phyloP scores from a whole-genome alignment of 495 filamentous ascomycete species.

The Podospora didyma region DNA sequence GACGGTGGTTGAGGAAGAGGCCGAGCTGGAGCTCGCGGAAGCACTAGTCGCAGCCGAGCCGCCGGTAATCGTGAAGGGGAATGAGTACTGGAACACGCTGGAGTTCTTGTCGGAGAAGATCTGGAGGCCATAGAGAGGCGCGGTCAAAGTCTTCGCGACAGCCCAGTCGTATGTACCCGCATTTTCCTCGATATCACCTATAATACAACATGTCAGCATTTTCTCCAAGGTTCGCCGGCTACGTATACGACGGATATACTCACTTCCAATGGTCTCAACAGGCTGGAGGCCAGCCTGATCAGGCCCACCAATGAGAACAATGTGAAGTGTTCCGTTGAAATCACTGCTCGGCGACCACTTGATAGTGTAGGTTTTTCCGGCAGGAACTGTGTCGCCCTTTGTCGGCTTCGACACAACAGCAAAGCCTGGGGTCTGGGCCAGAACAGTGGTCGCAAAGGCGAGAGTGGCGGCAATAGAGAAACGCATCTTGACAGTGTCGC shows the following conservation, averaged over 20 bases:
- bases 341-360: slow-evolving; percentile 24
- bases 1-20: slow-evolving; percentile 3
- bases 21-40: slow-evolving; percentile 4
- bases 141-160: slow-evolving; percentile 35
- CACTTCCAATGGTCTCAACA: slow-evolving; percentile 35
- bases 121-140: slow-evolving; percentile 41
- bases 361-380: slow-evolving; percentile 36
- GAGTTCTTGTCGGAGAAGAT: slow-evolving; percentile 32
- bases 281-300: slow-evolving; percentile 21
- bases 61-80: slow-evolving; percentile 44
- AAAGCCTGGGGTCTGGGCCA: slow-evolving; percentile 42
- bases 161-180: slow-evolving; percentile 32
- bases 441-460: slow-evolving; percentile 36
- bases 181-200: slow-evolving; percentile 28
- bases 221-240: background rate
- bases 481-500: slow-evolving; percentile 37
- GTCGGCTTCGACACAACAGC: slow-evolving; percentile 35
- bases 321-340: slow-evolving; percentile 30
- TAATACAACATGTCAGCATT: slow-evolving; percentile 11
- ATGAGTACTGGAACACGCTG: slow-evolving; percentile 45
- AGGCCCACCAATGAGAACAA: slow-evolving; percentile 39
- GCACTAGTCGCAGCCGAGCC: slow-evolving; percentile 10
- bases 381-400: slow-evolving; percentile 30
- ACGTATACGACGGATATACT: slow-evolving; percentile 16
- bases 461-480: slow-evolving; percentile 39